Conservation (phyloP, 2,329 filamentous ascomycete genomes). For the Hypoxylon sp. region DNA sequence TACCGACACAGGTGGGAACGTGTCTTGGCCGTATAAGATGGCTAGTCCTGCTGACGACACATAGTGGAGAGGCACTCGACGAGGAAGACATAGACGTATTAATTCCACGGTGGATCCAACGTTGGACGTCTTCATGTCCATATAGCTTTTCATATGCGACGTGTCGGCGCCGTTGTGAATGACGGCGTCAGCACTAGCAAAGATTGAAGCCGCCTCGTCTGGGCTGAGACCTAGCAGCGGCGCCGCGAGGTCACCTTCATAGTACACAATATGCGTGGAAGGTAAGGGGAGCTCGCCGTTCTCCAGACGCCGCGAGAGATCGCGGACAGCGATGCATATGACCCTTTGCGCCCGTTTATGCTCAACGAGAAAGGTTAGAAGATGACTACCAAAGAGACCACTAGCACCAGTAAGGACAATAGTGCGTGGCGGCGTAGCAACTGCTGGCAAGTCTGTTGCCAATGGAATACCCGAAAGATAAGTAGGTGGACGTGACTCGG, state of each 20-base stretch:
- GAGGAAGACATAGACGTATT: background rate
- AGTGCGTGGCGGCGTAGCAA: background rate
- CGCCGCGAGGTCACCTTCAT: constrained; percentile 22
- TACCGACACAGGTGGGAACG: no score
- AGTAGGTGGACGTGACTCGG: background rate
- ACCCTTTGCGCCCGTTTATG: constrained; percentile 14
- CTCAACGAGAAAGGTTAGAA: constrained; percentile 1
- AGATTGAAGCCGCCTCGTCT: constrained; percentile 19
- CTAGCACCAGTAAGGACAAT: constrained; percentile 29
- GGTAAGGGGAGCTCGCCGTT: no score
- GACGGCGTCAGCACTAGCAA: constrained; percentile 20
- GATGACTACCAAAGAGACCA: constrained; percentile 17
- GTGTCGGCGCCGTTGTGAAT: constrained; percentile 44
- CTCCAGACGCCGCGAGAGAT: background rate
- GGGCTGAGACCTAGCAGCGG: constrained; percentile 26
- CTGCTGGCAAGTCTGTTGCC: background rate
- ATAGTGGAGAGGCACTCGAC: constrained; percentile 1
- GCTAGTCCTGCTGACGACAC: background rate
- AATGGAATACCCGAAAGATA: background rate
- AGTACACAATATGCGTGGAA: background rate
- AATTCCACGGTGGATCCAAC: background rate
- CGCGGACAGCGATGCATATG: constrained; percentile 32
- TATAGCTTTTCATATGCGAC: constrained; percentile 27
- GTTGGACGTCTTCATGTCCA: background rate
- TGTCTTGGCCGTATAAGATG: no score